A percentile compares a stretch with the other conserved stretches of the same genome.
phyloP scores from a whole-genome alignment of 768 basidiomycete genomes.

The Trametes villosa region DNA sequence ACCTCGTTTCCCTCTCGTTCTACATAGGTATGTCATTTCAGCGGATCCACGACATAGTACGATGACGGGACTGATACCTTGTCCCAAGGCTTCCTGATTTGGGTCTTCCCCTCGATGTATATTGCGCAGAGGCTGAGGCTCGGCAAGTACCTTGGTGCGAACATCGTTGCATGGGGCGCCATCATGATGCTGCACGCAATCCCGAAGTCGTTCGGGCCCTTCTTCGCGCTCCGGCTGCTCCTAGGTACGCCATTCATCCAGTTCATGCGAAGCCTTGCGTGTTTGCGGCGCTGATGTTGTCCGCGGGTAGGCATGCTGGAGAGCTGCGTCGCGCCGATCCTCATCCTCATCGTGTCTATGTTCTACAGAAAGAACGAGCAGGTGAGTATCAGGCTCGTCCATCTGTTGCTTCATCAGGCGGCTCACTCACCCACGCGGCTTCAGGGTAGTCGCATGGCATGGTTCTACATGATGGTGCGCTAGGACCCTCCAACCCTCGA shows the following conservation, averaged over 20 bases:
- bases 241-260: constrained; percentile 45
- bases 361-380: constrained; percentile 75
- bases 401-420: not conserved
- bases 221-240: constrained; percentile 65
- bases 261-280: not conserved
- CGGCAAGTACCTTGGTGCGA: constrained; percentile 65
- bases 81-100: constrained; percentile 54
- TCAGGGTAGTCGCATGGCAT: constrained; percentile 64
- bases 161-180: constrained; percentile 63
- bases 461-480: constrained; percentile 68
- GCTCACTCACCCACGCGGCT: not conserved
- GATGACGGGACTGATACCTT: not conserved
- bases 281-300: too few relatives aligned
- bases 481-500: too few relatives aligned
- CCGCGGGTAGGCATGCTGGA: constrained; percentile 62
- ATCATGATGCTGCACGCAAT: constrained; percentile 65
- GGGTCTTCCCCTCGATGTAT: constrained; percentile 71
- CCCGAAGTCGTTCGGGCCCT: constrained; percentile 58
- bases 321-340: constrained; percentile 64
- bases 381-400: constrained; percentile 29
- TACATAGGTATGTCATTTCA: constrained; percentile 50
- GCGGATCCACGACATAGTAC: not conserved
- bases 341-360: constrained; percentile 67
- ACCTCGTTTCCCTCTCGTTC: constrained; percentile 68
- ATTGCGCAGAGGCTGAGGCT: constrained; percentile 62